Percentiles rank a stretch among this genome's conserved stretches.
These are phyloP conservation scores for Penstemon barbatus DNA, from an alignment of 257 asterid genomes.

Conservation along the genomic window DNA sequence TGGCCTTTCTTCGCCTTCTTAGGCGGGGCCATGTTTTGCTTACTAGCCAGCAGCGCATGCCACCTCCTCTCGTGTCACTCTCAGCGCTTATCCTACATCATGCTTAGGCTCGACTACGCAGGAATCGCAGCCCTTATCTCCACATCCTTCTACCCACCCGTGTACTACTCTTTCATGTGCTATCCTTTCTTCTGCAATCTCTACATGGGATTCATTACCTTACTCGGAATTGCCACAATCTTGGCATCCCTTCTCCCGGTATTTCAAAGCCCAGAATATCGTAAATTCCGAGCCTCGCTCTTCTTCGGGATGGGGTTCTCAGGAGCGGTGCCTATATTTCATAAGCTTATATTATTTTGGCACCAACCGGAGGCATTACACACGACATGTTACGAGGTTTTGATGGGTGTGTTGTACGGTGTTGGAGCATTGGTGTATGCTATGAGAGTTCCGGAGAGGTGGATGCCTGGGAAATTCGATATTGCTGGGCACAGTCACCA, in stretches of 20 bases:
- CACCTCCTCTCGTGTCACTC: conserved; percentile 93
- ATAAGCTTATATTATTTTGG: conserved; percentile 80
- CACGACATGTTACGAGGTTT: conserved; percentile 71
- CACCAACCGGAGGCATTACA: conserved; percentile 84
- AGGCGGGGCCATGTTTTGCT: conserved; percentile 98
- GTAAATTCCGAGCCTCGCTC: conserved; percentile 70
- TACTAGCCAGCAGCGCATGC: conserved; percentile 87
- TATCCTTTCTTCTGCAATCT: conserved; percentile 78
- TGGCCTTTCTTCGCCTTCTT: conserved; percentile 96
- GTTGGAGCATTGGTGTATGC: conserved; percentile 82
- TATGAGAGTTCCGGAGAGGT: conserved; percentile 75
- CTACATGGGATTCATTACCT: conserved; percentile 83
- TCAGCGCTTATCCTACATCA: conserved; percentile 68
- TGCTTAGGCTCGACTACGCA: conserved; percentile 88
- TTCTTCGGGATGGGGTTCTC: conserved; percentile 90
- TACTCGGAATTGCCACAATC: conserved; percentile 70
- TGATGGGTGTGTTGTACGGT: conserved; percentile 86
- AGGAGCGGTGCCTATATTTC: conserved; percentile 78
- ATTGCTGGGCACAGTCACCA: conserved; percentile 95
- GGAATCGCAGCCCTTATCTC: conserved; percentile 91
- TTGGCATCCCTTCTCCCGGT: conserved; percentile 76
- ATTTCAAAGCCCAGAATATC: conserved; percentile 80
- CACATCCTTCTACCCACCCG: conserved; percentile 92
- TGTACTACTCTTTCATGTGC: conserved; percentile 96
- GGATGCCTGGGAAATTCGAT: conserved; percentile 96